A percentile compares a stretch with the other conserved stretches of the same genome.
These are phyloP conservation scores for Sphaerobolus stellatus DNA, from an alignment of 1,284 basidiomycete species.

Conservation along the genomic window DNA sequence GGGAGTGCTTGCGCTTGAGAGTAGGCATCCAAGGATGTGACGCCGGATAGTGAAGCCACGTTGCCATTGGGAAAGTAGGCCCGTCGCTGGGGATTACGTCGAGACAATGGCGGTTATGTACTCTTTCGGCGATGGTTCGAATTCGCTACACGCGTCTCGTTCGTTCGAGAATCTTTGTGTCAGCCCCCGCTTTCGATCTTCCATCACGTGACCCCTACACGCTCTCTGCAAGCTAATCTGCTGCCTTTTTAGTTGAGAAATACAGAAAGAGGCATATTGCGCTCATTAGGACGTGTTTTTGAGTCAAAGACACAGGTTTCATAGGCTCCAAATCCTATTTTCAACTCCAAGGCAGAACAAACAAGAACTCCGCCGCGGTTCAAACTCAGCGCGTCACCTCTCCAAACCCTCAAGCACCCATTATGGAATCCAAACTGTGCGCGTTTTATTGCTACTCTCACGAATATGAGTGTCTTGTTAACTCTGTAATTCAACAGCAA, in stretches of 20 bases:
- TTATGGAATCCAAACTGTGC: conserved; percentile 54
- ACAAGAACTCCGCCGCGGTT: conserved; percentile 4
- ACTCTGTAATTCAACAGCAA: conserved; percentile 35
- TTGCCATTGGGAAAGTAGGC: conserved; percentile 20
- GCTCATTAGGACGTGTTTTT: no score
- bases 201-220: background rate
- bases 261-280: no score
- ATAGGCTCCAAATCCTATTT: background rate
- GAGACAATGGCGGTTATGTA: background rate
- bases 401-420: conserved; percentile 17
- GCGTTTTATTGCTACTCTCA: conserved; percentile 15
- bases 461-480: background rate
- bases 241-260: no score
- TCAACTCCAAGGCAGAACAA: no score
- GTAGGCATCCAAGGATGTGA: conserved; percentile 55
- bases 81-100: background rate
- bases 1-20: conserved; percentile 48
- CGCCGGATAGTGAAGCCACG: conserved; percentile 34
- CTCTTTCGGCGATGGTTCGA: background rate
- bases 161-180: conserved; percentile 10
- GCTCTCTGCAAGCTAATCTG: background rate
- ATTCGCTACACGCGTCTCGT: background rate
- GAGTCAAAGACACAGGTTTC: no score
- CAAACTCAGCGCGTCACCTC: conserved; percentile 14
- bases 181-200: background rate